Evolutionary conservation across 305 asterid genomes (phyloP), one percentile per base, ranked within the genome.

Genomic region (Coffea humblotiana): DNA sequence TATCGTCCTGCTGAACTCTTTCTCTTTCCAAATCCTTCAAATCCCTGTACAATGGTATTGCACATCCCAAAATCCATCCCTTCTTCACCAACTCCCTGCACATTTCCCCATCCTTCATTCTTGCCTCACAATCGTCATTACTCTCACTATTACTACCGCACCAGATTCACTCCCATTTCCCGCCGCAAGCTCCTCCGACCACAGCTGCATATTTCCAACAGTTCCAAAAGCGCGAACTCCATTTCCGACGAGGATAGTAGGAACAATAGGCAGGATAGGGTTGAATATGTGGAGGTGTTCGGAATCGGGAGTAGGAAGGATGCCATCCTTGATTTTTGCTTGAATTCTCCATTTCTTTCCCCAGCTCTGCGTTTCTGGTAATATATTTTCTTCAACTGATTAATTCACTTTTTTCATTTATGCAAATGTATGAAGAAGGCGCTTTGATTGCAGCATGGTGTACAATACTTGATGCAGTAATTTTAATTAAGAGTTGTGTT

Each of bases 341-440:
- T 88, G 60, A 87, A 83, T 80, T 93, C 98, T 47, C 89, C 96
- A 80, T 82, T 79, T 71, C 87, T 90, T 2, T 88, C 92, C 70
- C 90, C 97, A 68, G 88, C 87, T 81, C 84, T 93, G 83, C 89
- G 96, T 85, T 93, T 95, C 78, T 92, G 98, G 99, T 95, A 90
- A 12, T 51, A 10, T 15, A 54, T 14, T 54, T 54, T 54, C 14
- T 3, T 48, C 52, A 48, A 58, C 5, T 25, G 3, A 58, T 25
- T 58, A 58, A 21, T 60, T 23, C 29, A 60, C 65, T 7, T 5
- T 60, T 60, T 21, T 23, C 32, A 1, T 23, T 60, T 56, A 18
- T 19, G 5, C 8, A 21, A 18, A 18, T 21, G 63, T 18, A 18
- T 18, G n/a, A 9, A 63, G 68, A 63, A 63, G 68, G 15, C 9